phyloP scores from a whole-genome alignment of 495 filamentous ascomycete genomes.

The Aspergillus sparsus region DNA sequence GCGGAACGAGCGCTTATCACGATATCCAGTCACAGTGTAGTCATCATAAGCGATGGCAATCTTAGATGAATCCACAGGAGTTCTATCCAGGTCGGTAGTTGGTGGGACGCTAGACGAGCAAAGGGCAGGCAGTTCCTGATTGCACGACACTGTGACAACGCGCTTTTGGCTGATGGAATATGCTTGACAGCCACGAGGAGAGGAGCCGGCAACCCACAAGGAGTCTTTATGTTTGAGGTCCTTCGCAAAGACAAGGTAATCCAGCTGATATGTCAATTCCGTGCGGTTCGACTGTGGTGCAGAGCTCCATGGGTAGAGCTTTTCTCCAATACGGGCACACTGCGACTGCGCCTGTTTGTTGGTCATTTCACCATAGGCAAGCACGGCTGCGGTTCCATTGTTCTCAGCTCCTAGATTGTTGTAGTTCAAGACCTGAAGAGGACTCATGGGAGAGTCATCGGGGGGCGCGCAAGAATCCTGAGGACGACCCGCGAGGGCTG shows the following conservation, averaged over 20 bases:
- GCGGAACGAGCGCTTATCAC: conserved; percentile 53
- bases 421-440: conserved; percentile 31
- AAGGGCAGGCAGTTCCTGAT: conserved; percentile 24
- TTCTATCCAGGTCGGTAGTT: conserved; percentile 27
- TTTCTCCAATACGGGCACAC: conserved; percentile 31
- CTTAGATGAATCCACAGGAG: conserved; percentile 27
- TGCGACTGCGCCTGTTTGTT: conserved; percentile 17
- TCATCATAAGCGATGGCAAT: conserved; percentile 33
- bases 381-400: conserved; percentile 33
- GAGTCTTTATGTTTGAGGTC: conserved; percentile 17
- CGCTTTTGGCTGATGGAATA: conserved; percentile 21
- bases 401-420: conserved; percentile 35
- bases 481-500: conserved; percentile 20
- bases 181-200: conserved; percentile 16
- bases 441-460: conserved; percentile 19
- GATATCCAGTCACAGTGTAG: conserved; percentile 40
- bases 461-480: conserved; percentile 11
- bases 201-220: conserved; percentile 24
- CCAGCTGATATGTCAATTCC: conserved; percentile 31
- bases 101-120: conserved; percentile 33
- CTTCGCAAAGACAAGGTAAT: conserved; percentile 29
- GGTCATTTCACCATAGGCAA: conserved; percentile 23
- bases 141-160: conserved; percentile 17
- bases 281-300: conserved; percentile 19
- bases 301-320: conserved; percentile 20